A percentile compares a stretch with the other conserved stretches of the same genome.
These are phyloP conservation scores for Pholiota molesta DNA, from an alignment of 768 basidiomycete genomes.

Conservation along the genomic window DNA sequence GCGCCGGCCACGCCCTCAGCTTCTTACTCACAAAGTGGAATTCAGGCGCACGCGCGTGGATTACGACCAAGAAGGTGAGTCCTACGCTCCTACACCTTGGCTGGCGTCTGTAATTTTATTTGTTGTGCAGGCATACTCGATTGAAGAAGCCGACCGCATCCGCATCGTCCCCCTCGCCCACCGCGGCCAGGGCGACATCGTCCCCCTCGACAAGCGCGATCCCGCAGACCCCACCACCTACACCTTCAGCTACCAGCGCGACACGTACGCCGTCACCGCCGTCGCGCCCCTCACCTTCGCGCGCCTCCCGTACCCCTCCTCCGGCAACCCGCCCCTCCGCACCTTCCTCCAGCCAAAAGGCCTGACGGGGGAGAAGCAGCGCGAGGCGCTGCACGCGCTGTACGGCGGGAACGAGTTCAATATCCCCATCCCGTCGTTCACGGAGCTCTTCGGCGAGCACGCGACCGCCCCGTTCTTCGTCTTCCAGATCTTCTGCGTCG, in stretches of 20 bases:
- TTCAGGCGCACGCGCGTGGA: conserved; percentile 71
- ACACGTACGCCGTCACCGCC: conserved; percentile 82
- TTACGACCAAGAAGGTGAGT: conserved; percentile 76
- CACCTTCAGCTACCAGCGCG: conserved; percentile 93
- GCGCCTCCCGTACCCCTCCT: conserved; percentile 87
- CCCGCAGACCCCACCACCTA: conserved; percentile 62
- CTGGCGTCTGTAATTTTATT: not conserved
- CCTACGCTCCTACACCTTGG: not conserved
- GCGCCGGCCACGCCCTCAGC: conserved; percentile 87
- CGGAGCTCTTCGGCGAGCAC: conserved; percentile 91
- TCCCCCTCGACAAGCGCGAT: conserved; percentile 67
- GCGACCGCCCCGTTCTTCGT: conserved; percentile 99
- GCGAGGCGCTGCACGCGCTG: conserved; percentile 57
- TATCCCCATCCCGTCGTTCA: conserved; percentile 95
- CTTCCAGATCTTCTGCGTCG: conserved; percentile 98
- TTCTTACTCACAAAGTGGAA: conserved; percentile 94
- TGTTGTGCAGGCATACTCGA: conserved; percentile 52
- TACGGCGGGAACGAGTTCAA: conserved; percentile 96
- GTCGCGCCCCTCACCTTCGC: conserved; percentile 63
- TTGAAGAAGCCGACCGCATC: conserved; percentile 79
- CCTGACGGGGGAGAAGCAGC: conserved; percentile 46
- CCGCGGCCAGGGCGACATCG: conserved; percentile 89
- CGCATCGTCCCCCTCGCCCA: conserved; percentile 80
- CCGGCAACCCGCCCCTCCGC: conserved; percentile 65
- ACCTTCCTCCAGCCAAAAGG: conserved; percentile 66